Evolutionary conservation across 2,329 filamentous ascomycete genomes (phyloP), one percentile per base, ranked within the genome.

Genomic region (Talaromyces albobiverticillius): DNA sequence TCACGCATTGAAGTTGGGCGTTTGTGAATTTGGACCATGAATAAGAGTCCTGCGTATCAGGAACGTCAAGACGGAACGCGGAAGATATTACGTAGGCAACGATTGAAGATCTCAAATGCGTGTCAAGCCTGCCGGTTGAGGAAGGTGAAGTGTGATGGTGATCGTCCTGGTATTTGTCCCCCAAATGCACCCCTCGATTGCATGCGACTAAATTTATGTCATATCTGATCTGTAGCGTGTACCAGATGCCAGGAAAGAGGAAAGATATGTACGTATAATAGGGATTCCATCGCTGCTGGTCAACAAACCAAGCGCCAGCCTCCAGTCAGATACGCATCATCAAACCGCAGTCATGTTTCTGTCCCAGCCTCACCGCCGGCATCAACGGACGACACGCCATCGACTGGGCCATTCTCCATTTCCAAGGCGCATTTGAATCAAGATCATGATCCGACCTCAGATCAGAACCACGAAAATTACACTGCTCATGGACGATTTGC

Each of bases 81-180:
- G 8, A 11, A n/a, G 3, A 16, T 22, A 29, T 4, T 56, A 31
- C 56, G 53, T 34, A 51, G 57, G 16, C 51, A 53, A 13, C 57
- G 60, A 16, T 38, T 62, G 31, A 62, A 40, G 57, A 52, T 57
- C 42, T 46, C 55, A 14, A 59, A n/a, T 16, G 60, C 60, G 26
- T 61, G 60, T 43, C 53, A 59, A 26, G 40, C 46, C 10, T 61
- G 60, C 47, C 60, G 60, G 4, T 52, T 38, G 25, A 55, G 60
- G 13, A 61, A 61, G 48, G 25, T 43, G 10, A 61, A 61, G 56
- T 61, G 60, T 18, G 59, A 61, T 26, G 60, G 60, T 9, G 16
- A 36, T 29, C 58, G 55, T 14, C 60, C 58, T 5, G 55, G 59
- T 61, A 59, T 26, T 20, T 42, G 10, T 18, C 32, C 14, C 10